phyloP scores from a whole-genome alignment of 2,329 filamentous ascomycete genomes.

The Hymenoscyphus repandus region DNA sequence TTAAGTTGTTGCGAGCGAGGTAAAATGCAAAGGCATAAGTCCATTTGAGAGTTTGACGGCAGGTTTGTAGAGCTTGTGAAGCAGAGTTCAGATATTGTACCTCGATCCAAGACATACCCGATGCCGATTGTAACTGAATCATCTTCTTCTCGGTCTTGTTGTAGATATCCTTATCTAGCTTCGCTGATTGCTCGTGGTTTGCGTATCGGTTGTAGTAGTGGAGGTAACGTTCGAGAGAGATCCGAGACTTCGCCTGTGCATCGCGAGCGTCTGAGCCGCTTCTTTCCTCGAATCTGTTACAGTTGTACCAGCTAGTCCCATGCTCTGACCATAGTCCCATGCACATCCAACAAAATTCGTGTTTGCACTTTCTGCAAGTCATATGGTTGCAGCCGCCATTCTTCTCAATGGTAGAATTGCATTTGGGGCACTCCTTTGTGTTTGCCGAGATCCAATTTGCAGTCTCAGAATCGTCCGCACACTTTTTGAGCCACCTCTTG shows the following conservation, averaged over 20 bases:
- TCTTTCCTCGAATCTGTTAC: slow-evolving; percentile 95
- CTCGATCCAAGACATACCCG: slow-evolving; percentile 98
- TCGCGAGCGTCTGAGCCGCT: slow-evolving; percentile 85
- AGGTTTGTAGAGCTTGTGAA: slow-evolving; percentile 89
- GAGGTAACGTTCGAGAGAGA: slow-evolving; percentile 90
- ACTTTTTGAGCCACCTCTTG: slow-evolving; percentile 96
- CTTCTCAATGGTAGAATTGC: slow-evolving; percentile 96
- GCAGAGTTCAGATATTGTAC: slow-evolving; percentile 95
- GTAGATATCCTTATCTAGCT: slow-evolving; percentile 93
- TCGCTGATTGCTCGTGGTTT: slow-evolving; percentile 97
- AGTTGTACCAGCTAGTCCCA: slow-evolving; percentile 99
- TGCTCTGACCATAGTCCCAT: slow-evolving; percentile 99
- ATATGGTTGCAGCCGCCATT: slow-evolving; percentile 98
- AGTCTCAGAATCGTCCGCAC: slow-evolving; percentile 95
- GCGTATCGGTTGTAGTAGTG: slow-evolving; percentile 99
- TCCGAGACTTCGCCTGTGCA: slow-evolving; percentile 83
- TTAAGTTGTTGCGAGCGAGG: slow-evolving; percentile 89
- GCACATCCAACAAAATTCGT: slow-evolving; percentile 99
- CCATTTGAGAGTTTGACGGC: slow-evolving; percentile 98
- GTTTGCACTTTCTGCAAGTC: slow-evolving; percentile 92
- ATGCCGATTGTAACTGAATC: slow-evolving; percentile 88
- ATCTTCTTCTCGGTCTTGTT: slow-evolving; percentile 99
- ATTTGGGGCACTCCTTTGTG: slow-evolving; percentile 96
- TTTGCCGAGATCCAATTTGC: slow-evolving; percentile 99
- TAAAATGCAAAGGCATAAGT: slow-evolving; percentile 99